Evolutionary conservation across 176 grass and related monocot species (phyloP).

Genomic region (Triticum monococcum): DNA sequence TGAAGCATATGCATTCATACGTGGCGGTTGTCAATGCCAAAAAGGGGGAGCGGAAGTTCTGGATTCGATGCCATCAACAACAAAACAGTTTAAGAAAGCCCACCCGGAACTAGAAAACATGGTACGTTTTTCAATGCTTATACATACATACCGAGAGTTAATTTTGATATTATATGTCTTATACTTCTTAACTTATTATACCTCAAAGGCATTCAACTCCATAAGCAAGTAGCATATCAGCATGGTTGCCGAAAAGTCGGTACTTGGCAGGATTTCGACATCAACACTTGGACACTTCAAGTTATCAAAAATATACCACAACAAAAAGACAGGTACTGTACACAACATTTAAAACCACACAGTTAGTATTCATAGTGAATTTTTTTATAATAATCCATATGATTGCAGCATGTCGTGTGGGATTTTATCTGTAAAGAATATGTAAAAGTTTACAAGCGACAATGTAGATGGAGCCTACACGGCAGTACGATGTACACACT

Average conservation of each 20-base stretch:
- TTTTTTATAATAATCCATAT: background rate
- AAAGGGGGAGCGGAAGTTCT: background rate
- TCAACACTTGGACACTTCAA: background rate
- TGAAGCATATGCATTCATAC: background rate
- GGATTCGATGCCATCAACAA: background rate
- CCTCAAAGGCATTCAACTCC: background rate
- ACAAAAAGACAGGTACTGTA: background rate
- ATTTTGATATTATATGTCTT: background rate
- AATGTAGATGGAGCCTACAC: no score
- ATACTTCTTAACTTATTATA: background rate
- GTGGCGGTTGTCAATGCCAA: background rate
- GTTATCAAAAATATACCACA: background rate
- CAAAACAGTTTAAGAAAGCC: background rate
- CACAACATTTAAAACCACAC: background rate
- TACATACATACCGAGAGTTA: no score
- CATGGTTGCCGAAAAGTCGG: background rate
- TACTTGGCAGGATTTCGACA: background rate
- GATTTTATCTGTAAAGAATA: background rate
- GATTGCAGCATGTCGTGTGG: background rate
- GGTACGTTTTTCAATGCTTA: background rate
- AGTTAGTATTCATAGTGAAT: background rate
- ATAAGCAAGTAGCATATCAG: background rate
- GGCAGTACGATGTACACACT: no score
- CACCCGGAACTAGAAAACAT: background rate
- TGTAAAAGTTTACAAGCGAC: background rate